phyloP scores from a whole-genome alignment of 2,329 filamentous ascomycete species.

The Colletotrichum theobromicola region DNA sequence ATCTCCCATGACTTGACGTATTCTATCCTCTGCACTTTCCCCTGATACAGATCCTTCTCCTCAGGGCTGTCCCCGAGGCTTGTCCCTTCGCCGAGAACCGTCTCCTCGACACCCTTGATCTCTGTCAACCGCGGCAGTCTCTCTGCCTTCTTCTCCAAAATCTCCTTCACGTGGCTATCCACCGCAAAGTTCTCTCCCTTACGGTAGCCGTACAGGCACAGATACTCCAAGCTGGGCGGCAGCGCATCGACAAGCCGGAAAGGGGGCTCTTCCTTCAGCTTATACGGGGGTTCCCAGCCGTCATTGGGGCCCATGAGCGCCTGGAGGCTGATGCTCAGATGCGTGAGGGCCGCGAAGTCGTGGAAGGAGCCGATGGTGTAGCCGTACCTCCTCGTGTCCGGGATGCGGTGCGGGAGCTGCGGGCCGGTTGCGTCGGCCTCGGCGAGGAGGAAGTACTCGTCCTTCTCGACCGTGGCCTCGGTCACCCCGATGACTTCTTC shows the following conservation, averaged over 20 bases:
- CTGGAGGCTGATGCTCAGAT: neutral
- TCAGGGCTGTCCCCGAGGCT: neutral
- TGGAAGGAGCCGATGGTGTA: constrained; percentile 9
- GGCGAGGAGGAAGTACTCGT: constrained; percentile 13
- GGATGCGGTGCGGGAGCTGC: neutral
- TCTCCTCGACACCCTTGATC: neutral
- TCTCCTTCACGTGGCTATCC: constrained; percentile 5
- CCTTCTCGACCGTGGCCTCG: constrained; percentile 31
- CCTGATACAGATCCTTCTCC: neutral
- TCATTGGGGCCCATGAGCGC: neutral
- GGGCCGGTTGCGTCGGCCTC: neutral
- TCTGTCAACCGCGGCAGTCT: constrained; percentile 5
- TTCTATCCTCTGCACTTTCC: neutral
- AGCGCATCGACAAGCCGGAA: constrained; percentile 15
- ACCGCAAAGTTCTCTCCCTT: neutral
- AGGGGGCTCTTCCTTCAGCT: neutral
- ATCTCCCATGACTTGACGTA: neutral
- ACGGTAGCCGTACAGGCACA: constrained; percentile 20
- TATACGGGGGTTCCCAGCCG: neutral
- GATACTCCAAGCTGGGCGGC: constrained; percentile 13
- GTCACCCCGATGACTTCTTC: constrained; percentile 31
- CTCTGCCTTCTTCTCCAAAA: constrained; percentile 10
- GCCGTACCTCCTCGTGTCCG: neutral
- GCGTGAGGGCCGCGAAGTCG: constrained; percentile 9
- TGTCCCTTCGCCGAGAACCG: neutral